Conservation (phyloP, 2,329 filamentous ascomycete species). For the Colletotrichum horii region DNA sequence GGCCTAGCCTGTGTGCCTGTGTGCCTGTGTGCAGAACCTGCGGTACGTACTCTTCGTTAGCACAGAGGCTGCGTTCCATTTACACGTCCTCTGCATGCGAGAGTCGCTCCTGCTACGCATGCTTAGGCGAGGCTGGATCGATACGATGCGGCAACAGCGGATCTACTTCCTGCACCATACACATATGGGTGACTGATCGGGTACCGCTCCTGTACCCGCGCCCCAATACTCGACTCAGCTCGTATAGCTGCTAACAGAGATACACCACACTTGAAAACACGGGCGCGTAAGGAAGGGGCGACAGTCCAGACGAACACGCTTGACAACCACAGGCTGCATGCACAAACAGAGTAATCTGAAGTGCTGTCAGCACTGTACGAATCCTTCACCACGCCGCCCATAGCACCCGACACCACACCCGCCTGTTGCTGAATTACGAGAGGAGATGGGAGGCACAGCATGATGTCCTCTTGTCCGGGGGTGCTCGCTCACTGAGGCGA, state of each 20-base stretch:
- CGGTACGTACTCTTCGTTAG: neutral
- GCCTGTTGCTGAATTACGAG: neutral
- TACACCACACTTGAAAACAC: neutral
- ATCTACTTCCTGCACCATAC: neutral
- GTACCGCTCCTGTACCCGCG: neutral
- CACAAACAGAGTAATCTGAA: neutral
- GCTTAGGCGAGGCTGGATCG: neutral
- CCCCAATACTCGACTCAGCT: constrained; percentile 7
- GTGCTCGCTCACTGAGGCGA: neutral
- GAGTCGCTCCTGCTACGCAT: neutral
- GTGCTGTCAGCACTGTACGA: neutral
- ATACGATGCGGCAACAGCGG: constrained; percentile 1
- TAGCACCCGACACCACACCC: neutral
- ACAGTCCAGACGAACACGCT: constrained; percentile 1
- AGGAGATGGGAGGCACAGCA: neutral
- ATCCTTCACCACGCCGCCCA: neutral
- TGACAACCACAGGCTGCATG: neutral
- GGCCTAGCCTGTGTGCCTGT: neutral
- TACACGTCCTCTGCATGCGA: neutral
- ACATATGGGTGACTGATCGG: fast-evolving
- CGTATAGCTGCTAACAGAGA: constrained; percentile 18
- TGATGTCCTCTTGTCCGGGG: neutral
- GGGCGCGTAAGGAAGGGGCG: neutral
- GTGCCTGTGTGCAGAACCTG: neutral
- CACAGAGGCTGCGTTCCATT: neutral